A percentile compares a stretch with the other conserved stretches of the same genome.
Conservation (phyloP, 805 yeast genomes). For the Cyberlindnera meyerae region DNA sequence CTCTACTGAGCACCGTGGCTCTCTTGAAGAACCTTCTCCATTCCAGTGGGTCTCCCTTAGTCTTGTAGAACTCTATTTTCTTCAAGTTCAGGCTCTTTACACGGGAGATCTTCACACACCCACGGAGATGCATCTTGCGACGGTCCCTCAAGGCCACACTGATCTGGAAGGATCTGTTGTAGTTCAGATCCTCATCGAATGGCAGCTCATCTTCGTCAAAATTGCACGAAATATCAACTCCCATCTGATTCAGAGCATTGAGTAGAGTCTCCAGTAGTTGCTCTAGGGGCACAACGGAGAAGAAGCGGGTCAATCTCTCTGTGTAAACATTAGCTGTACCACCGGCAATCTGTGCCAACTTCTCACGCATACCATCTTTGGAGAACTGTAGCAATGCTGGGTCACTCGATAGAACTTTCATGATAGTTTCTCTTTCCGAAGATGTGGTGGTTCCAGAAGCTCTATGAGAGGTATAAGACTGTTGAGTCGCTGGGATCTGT, state of each 20-base stretch:
- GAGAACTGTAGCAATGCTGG: slow-evolving; percentile 48
- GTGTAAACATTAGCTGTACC: slow-evolving; percentile 6
- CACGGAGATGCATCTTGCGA: slow-evolving; percentile 40
- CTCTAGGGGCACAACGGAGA: slow-evolving; percentile 40
- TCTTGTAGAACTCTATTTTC: slow-evolving; percentile 49
- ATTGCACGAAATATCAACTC: slow-evolving; percentile 28
- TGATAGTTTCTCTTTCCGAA: slow-evolving; percentile 28
- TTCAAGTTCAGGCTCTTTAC: slow-evolving; percentile 36
- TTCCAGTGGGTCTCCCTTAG: slow-evolving; percentile 65
- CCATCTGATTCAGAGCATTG: slow-evolving; percentile 39
- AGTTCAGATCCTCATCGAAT: slow-evolving; percentile 9
- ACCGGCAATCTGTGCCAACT: slow-evolving; percentile 26
- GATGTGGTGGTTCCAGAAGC: slow-evolving; percentile 16
- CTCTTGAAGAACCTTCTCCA: slow-evolving; percentile 66
- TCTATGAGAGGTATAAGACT: slow-evolving; percentile 26
- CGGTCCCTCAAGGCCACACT: slow-evolving; percentile 38
- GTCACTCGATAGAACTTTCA: slow-evolving; percentile 40
- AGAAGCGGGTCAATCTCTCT: slow-evolving; percentile 48
- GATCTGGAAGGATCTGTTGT: slow-evolving; percentile 15
- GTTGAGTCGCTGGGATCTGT: slow-evolving; percentile 37
- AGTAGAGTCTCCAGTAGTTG: slow-evolving; percentile 37
- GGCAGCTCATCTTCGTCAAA: slow-evolving; percentile 13
- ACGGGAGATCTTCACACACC: slow-evolving; percentile 39
- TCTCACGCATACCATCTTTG: slow-evolving; percentile 15
- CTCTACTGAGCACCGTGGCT: slow-evolving; percentile 52